A percentile compares a stretch with the other conserved stretches of the same genome.
Conservation (phyloP, 1,284 basidiomycete genomes). For the Exobasidium cylindrosporum region DNA sequence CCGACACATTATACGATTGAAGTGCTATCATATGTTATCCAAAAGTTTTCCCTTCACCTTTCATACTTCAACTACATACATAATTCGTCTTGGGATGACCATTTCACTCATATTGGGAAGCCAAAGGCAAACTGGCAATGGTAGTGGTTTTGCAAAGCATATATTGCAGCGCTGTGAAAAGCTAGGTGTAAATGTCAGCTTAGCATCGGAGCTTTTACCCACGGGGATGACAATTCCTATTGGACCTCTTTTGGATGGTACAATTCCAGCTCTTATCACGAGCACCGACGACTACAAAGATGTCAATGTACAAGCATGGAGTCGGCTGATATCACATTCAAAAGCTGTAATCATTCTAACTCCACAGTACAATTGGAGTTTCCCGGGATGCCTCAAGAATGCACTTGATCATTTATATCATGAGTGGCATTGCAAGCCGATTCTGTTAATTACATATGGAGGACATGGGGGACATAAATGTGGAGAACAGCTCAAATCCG, state of each 20-base stretch:
- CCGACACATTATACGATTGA: too few relatives aligned
- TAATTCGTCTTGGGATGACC: too few relatives aligned
- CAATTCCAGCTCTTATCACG: background rate
- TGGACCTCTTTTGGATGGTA: background rate
- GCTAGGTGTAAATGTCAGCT: background rate
- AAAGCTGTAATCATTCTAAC: background rate
- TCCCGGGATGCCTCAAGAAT: slow-evolving; percentile 6
- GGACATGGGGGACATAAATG: slow-evolving; percentile 8
- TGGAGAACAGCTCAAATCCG: slow-evolving; percentile 2
- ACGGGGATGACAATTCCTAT: background rate
- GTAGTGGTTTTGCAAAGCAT: background rate
- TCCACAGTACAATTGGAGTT: slow-evolving; percentile 11
- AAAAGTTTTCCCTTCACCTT: too few relatives aligned
- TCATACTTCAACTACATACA: too few relatives aligned
- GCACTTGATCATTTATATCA: slow-evolving; percentile 2
- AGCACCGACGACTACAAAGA: background rate
- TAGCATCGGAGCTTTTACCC: background rate
- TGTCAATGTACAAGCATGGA: background rate
- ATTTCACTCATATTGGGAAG: background rate
- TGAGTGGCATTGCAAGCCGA: slow-evolving; percentile 6
- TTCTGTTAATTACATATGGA: slow-evolving; percentile 8
- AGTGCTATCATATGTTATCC: too few relatives aligned
- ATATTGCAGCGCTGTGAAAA: background rate
- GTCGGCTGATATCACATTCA: background rate
- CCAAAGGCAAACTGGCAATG: background rate